A percentile compares a stretch with the other conserved stretches of the same genome.
Evolutionary conservation across 768 basidiomycete genomes (phyloP).

Genomic region (Phanerodontia chrysosporium): DNA sequence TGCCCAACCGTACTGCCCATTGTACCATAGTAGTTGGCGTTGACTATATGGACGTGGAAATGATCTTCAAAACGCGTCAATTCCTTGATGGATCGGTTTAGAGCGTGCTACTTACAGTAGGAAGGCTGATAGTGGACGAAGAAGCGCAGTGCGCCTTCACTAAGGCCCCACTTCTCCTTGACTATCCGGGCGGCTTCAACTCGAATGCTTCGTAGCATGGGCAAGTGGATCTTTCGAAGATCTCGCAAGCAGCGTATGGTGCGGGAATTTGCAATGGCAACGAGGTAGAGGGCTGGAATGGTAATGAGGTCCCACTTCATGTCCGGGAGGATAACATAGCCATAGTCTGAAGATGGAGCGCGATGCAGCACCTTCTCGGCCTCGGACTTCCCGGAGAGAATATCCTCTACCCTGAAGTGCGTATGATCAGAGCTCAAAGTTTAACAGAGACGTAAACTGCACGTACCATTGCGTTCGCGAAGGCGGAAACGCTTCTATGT

Average conservation of each 20-base stretch:
- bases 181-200: constrained; percentile 49
- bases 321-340: constrained; percentile 85
- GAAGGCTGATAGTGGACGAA: constrained; percentile 95
- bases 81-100: background rate
- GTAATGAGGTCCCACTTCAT: constrained; percentile 93
- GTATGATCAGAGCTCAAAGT: background rate
- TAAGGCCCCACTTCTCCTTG: constrained; percentile 62
- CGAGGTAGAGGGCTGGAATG: constrained; percentile 76
- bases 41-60: constrained; percentile 91
- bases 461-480: constrained; percentile 77
- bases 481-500: constrained; percentile 70
- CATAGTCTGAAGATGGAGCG: constrained; percentile 40
- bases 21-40: constrained; percentile 57
- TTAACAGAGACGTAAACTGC: background rate
- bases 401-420: constrained; percentile 71
- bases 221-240: constrained; percentile 58
- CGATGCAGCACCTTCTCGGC: constrained; percentile 67
- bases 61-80: constrained; percentile 57
- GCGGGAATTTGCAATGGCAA: constrained; percentile 66
- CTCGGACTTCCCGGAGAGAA: constrained; percentile 75
- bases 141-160: constrained; percentile 60
- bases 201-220: constrained; percentile 63
- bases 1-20: constrained; percentile 83
- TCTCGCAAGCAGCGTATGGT: constrained; percentile 73
- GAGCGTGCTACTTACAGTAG: constrained; percentile 70